Evolutionary conservation across 179 eudicot species (phyloP).

Genomic region (Silene coronaria): DNA sequence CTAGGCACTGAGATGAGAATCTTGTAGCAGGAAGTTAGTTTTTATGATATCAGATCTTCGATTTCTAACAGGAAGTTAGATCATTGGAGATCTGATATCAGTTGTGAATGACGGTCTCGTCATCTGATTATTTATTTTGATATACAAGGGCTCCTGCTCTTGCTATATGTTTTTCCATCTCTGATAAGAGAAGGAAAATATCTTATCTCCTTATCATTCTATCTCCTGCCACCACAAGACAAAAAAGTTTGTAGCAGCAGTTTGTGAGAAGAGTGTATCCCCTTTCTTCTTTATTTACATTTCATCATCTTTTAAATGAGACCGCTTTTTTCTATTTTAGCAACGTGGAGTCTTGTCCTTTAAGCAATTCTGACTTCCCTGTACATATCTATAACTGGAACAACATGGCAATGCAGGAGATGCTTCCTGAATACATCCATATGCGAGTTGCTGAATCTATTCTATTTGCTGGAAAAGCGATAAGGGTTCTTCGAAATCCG

Average conservation of each 20-base stretch:
- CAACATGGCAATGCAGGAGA: constrained; percentile 53
- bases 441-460: constrained; percentile 89
- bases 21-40: not conserved
- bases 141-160: not conserved
- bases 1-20: not conserved
- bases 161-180: not conserved
- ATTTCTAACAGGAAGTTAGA: not conserved
- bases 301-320: not conserved
- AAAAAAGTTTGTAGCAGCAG: not conserved
- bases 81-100: not conserved
- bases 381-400: constrained; percentile 2
- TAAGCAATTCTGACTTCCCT: not conserved
- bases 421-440: constrained; percentile 90
- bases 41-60: not conserved
- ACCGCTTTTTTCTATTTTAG: not conserved
- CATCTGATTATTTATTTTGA: not conserved
- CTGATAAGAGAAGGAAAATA: not conserved
- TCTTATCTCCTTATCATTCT: not conserved
- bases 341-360: not conserved
- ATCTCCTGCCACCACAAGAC: not conserved
- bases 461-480: constrained; percentile 96
- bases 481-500: constrained; percentile 89
- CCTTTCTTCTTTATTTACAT: not conserved
- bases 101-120: not conserved
- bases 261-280: not conserved